A percentile compares a stretch with the other conserved stretches of the same genome.
These are phyloP conservation scores for Sextonia rubra DNA, from an alignment of 164 flowering plant species.

Conservation along the genomic window DNA sequence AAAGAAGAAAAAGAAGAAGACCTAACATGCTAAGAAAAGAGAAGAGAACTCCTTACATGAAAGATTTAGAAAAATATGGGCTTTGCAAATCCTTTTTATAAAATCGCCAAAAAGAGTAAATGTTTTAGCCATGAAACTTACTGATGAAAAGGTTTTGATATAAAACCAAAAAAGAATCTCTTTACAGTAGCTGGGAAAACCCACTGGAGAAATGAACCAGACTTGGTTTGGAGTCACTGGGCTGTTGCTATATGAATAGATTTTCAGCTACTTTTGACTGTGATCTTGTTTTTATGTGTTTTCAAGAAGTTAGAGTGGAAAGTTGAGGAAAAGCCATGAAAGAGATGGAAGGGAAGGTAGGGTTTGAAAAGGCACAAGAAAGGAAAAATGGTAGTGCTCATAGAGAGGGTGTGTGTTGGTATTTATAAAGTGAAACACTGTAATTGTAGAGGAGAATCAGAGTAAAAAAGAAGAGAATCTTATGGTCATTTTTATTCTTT, in stretches of 20 bases:
- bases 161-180: neutral
- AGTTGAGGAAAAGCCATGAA: neutral
- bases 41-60: neutral
- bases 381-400: conserved; percentile 26
- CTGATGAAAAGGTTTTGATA: conserved; percentile 4
- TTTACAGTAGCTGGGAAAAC: neutral
- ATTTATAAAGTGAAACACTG: conserved; percentile 24
- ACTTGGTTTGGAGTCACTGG: conserved; percentile 1
- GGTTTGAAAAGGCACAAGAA: neutral
- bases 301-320: neutral
- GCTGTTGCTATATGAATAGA: neutral
- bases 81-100: neutral
- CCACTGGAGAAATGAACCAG: neutral
- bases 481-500: conserved; percentile 14
- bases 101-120: neutral
- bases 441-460: conserved; percentile 16
- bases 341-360: neutral
- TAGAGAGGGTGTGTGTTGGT: conserved; percentile 26
- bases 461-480: conserved; percentile 13
- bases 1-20: neutral
- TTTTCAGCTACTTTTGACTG: neutral
- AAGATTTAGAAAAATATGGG: no score
- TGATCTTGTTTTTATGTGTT: neutral
- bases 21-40: neutral
- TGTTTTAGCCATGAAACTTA: neutral